Evolutionary conservation across 192 early-diverging fungal genomes (phyloP).

Genomic region (Podila clonocystis): DNA sequence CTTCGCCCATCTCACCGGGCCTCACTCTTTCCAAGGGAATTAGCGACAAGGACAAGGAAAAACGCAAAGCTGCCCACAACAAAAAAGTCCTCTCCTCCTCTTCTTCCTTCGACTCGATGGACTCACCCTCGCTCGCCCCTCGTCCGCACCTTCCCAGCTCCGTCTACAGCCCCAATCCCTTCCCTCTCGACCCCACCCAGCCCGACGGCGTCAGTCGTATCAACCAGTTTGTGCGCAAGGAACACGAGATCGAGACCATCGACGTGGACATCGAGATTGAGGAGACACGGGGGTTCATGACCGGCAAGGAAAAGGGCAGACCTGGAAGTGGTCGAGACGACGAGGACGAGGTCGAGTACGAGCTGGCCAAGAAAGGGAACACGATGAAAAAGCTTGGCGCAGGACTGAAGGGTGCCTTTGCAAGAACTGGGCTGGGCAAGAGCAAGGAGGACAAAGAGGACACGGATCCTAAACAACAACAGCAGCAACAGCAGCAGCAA

Average conservation of each 20-base stretch:
- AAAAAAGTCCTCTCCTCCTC: slow-evolving; percentile 18
- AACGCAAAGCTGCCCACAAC: slow-evolving; percentile 14
- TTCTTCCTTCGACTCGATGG: slow-evolving; percentile 23
- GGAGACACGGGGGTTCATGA: slow-evolving; percentile 36
- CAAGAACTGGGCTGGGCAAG: slow-evolving; percentile 16
- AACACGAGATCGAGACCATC: slow-evolving; percentile 14
- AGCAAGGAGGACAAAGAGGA: slow-evolving; percentile 12
- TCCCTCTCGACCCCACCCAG: slow-evolving; percentile 36
- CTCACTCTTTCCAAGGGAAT: neutral
- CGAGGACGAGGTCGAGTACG: neutral
- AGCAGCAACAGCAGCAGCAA: slow-evolving; percentile 8
- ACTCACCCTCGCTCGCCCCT: slow-evolving; percentile 22
- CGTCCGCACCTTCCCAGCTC: slow-evolving; percentile 34
- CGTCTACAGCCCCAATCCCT: slow-evolving; percentile 38
- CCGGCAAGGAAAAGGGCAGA: slow-evolving; percentile 9
- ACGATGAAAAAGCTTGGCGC: slow-evolving; percentile 14
- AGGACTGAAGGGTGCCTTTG: slow-evolving; percentile 27
- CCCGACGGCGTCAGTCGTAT: slow-evolving; percentile 23
- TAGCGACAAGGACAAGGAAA: slow-evolving; percentile 11
- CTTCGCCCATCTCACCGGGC: neutral
- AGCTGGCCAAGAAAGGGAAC: neutral
- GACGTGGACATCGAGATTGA: slow-evolving; percentile 46
- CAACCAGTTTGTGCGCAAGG: slow-evolving; percentile 12
- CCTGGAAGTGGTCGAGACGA: neutral
- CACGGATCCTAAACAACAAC: neutral